These are phyloP conservation scores for Dendrobium huoshanense DNA, from an alignment of 106 monocot genomes.

Conservation along the genomic window DNA sequence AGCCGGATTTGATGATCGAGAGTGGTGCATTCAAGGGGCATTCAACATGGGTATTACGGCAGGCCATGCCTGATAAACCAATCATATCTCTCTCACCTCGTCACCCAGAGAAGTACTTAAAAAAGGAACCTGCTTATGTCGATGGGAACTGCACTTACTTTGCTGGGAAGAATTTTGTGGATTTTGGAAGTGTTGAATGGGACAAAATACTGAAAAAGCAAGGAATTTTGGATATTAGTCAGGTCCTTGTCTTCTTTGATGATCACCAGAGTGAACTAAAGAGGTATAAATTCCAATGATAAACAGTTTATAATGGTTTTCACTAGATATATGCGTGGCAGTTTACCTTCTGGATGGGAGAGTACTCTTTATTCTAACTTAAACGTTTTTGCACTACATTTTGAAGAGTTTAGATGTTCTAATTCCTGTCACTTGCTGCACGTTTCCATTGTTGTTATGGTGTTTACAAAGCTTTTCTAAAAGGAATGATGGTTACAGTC, in stretches of 20 bases:
- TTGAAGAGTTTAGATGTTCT: not conserved
- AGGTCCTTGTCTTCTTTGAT: slow-evolving; percentile 73
- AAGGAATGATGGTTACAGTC: not conserved
- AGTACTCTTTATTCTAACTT: not conserved
- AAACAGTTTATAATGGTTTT: not conserved
- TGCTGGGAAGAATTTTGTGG: slow-evolving; percentile 81
- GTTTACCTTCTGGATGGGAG: not conserved
- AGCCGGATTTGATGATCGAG: slow-evolving; percentile 82
- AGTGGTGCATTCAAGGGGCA: slow-evolving; percentile 93
- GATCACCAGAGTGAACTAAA: slow-evolving; percentile 92
- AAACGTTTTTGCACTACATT: not conserved
- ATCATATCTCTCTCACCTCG: slow-evolving; percentile 81
- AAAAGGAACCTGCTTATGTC: slow-evolving; percentile 86
- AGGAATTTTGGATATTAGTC: slow-evolving; percentile 51
- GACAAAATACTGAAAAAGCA: slow-evolving; percentile 47
- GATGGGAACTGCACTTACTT: slow-evolving; percentile 80
- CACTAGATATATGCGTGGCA: not conserved
- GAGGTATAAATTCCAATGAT: slow-evolving; percentile 28
- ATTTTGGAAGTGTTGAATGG: slow-evolving; percentile 77
- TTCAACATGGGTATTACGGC: slow-evolving; percentile 83
- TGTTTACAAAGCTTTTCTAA: not conserved
- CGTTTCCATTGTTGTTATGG: not conserved
- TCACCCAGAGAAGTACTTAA: slow-evolving; percentile 79
- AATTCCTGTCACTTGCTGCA: not conserved
- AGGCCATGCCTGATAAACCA: slow-evolving; percentile 58